Base-by-base conservation (phyloP, 2,329 filamentous ascomycete species). In the Fusarium sulawesiense region DNA sequence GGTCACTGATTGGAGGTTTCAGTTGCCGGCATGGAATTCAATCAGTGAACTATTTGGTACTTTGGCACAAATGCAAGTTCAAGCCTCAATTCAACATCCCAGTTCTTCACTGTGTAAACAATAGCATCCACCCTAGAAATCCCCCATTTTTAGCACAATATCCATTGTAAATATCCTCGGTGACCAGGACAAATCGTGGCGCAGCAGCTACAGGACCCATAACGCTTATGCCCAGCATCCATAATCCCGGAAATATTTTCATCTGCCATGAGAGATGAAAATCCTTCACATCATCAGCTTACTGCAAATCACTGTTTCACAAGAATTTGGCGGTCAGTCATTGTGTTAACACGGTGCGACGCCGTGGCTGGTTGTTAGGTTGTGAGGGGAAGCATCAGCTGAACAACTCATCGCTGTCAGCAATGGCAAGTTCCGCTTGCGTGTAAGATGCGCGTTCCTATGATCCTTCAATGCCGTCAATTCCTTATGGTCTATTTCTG, bases 341-440 rank as follows among this genome's bases (percentile, higher is more conserved):
- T 13, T 13, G 16, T 30, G 4, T 14, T 14, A 16, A 10, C 56
- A 51, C 20, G 16, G 32, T 23, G 14, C 23, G 34, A 58, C 47
- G 46, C 20, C 46, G 42, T 42, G 47, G 50, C 34, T 63, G 29
- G 9, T 5, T n/a, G 7, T 1, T 23, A 23, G 21, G 21, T n/a
- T 25, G n/a, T 40, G 16, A 34, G 30, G 14, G 21, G 18, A 14
- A n/a, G 46, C 32, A 60, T 66, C 62, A 60, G 61, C 63, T 61
- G 44, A 23, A 30, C 48, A 55, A 44, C 48, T 59, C 30, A 34
- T 47, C 32, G 10, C 42, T 27, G 16, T 30, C 29, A 14, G 29
- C 18, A 44, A 50, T 29, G 21, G 32, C 21, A n/a, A 9, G 14
- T n/a, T 8, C 29, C 21, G 16, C n/a, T 6, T 4, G 16, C 34